phyloP scores from a whole-genome alignment of 2,329 filamentous ascomycete species.

The Xenoacremonium recifei region DNA sequence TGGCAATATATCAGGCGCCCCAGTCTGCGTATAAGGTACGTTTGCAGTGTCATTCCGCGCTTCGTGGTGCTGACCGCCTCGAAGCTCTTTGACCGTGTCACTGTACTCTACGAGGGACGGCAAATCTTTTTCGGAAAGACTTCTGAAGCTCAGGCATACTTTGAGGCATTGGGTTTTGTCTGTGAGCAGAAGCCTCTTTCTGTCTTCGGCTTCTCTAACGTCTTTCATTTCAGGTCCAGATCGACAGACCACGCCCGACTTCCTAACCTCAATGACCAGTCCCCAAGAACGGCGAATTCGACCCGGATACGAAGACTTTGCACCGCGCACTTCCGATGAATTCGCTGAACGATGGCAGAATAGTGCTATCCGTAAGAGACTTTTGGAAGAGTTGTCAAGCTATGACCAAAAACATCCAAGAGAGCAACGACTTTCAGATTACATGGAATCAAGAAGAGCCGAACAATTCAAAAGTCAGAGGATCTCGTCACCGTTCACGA shows the following conservation, averaged over 20 bases:
- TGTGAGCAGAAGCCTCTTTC: constrained; percentile 11
- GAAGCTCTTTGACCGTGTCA: constrained; percentile 65
- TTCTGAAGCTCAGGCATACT: constrained; percentile 58
- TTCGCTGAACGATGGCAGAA: constrained; percentile 34
- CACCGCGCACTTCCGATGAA: constrained; percentile 36
- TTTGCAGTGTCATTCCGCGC: neutral
- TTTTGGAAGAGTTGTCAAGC: constrained; percentile 27
- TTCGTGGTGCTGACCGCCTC: constrained; percentile 39
- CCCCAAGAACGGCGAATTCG: constrained; percentile 32
- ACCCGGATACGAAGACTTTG: constrained; percentile 29
- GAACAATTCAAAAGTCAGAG: constrained; percentile 36
- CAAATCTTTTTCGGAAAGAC: constrained; percentile 66
- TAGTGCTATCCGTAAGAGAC: constrained; percentile 22
- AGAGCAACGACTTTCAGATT: constrained; percentile 16
- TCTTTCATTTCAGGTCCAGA: constrained; percentile 16
- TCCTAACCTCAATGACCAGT: constrained; percentile 42
- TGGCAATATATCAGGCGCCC: constrained; percentile 59
- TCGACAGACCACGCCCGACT: constrained; percentile 25
- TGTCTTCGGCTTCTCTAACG: neutral
- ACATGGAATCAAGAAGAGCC: constrained; percentile 16
- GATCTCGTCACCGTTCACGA: constrained; percentile 45
- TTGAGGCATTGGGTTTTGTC: constrained; percentile 41
- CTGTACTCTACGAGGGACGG: constrained; percentile 65
- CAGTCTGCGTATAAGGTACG: constrained; percentile 53
- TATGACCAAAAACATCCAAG: constrained; percentile 25